These are phyloP conservation scores for Candida dubliniensis DNA, from an alignment of 1,139 yeast genomes.

Conservation along the genomic window DNA sequence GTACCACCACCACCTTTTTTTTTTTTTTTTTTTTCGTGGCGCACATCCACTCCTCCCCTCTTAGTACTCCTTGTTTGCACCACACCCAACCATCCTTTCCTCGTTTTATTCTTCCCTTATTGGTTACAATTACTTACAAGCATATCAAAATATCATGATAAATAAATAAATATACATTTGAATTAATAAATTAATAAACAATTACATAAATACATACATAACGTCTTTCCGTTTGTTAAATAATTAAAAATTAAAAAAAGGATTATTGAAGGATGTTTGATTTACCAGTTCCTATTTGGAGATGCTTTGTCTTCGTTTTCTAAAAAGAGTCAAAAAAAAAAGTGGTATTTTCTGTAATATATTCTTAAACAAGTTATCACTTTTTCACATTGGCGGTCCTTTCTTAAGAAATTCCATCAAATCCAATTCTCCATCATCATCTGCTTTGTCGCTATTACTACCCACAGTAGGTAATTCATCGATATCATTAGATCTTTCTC, in stretches of 20 bases:
- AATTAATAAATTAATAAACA: not conserved
- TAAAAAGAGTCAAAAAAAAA: too few relatives aligned
- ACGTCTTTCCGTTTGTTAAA: not conserved
- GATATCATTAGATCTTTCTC: not conserved
- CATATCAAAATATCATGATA: too few relatives aligned
- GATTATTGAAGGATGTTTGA: not conserved
- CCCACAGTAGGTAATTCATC: not conserved
- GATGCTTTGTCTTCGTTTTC: too few relatives aligned
- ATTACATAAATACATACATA: not conserved
- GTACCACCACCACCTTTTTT: too few relatives aligned
- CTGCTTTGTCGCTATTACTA: conserved; percentile 1
- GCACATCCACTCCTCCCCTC: too few relatives aligned
- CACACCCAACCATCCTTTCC: too few relatives aligned
- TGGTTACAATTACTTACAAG: too few relatives aligned
- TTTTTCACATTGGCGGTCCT: conserved; percentile 31
- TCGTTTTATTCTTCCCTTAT: too few relatives aligned
- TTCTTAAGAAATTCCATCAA: conserved; percentile 47
- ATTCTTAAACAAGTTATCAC: too few relatives aligned
- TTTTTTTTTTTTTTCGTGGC: too few relatives aligned
- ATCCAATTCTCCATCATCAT: conserved; percentile 42
- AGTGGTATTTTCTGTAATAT: too few relatives aligned
- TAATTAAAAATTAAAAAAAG: not conserved
- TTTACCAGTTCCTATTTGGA: not conserved
- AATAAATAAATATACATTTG: not conserved
- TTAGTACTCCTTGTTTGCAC: too few relatives aligned